Evolutionary conservation across 768 basidiomycete species (phyloP), one percentile per base, ranked within the genome.

Genomic region (Boletellus emodensis): DNA sequence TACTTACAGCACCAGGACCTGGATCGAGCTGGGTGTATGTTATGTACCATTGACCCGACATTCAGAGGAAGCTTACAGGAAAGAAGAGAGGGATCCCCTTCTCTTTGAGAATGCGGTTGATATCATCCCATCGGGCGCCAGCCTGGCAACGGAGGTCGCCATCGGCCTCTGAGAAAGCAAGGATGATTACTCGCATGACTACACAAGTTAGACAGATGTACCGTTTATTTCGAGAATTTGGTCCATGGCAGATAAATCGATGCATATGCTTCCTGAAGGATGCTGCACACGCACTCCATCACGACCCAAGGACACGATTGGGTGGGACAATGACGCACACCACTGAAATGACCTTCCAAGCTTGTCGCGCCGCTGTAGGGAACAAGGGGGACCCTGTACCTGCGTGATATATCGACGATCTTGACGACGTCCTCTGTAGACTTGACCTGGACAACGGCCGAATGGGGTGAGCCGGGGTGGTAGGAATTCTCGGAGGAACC

Each of bases 301-400:
- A 44, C 52, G 44, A 51, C 22, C 49, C 39, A 32, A 35, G 35
- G 30, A 35, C 39, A 44, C 32, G 42, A 9, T 7, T 4, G 28
- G 34, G 28, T 2, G 3, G 3, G 38, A 13, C 1, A 26, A 48
- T 4, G 11, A 67, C 76, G 49, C 51, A 89, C 88, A 26, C 87
- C 87, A 42, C 81, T 80, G 54, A 85, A 90, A 69, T 95, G 90
- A 0, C 91, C 91, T 64, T 95, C 93, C 12, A 94, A 74, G 60
- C 84, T 86, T 0, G 91, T 95, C 11, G 88, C 92, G 2, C 91
- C 93, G 42, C 86, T 83, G 60, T 85, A 94, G 3, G 91, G 82
- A 14, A 82, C 82, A 24, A 95, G 76, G 3, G 94, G 93, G 32
- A 95, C 73, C 41, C 74, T 74, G 64, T 83, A 85, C 63, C 83